These are phyloP conservation scores for Yamadazyma laniorum DNA, from an alignment of 805 yeast species.

Conservation along the genomic window DNA sequence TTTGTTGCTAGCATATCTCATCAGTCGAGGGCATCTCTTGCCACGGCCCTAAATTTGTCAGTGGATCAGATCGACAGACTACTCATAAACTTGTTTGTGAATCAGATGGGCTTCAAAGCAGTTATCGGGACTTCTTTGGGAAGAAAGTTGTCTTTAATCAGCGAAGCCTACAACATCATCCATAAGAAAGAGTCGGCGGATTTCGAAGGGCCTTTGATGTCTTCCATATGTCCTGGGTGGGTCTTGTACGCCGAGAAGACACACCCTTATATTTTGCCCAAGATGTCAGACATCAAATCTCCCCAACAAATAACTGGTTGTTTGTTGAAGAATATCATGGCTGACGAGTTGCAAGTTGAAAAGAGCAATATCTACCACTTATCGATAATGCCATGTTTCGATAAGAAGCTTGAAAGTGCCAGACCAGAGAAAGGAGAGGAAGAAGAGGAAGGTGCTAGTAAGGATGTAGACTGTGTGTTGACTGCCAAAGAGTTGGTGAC, in stretches of 20 bases:
- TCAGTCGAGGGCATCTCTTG: constrained; percentile 80
- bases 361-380: constrained; percentile 65
- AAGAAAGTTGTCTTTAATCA: constrained; percentile 58
- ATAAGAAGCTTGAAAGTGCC: constrained; percentile 92
- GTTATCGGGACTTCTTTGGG: constrained; percentile 87
- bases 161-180: constrained; percentile 43
- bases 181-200: constrained; percentile 31
- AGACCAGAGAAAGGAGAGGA: constrained; percentile 59
- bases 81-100: constrained; percentile 55
- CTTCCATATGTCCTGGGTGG: constrained; percentile 94
- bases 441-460: constrained; percentile 3
- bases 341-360: constrained; percentile 26
- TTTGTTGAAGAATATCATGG: constrained; percentile 55
- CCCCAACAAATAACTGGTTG: constrained; percentile 94
- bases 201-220: constrained; percentile 49
- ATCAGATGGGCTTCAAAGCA: constrained; percentile 63
- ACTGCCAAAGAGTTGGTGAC: constrained; percentile 87
- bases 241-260: constrained; percentile 94
- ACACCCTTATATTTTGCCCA: constrained; percentile 77
- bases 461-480: constrained; percentile 89
- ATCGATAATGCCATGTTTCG: constrained; percentile 95
- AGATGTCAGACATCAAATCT: constrained; percentile 71
- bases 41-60: constrained; percentile 57
- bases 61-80: constrained; percentile 60
- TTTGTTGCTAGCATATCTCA: constrained; percentile 82